These are phyloP conservation scores for Zalaria obscura DNA, from an alignment of 2,329 filamentous ascomycete genomes.

Conservation along the genomic window DNA sequence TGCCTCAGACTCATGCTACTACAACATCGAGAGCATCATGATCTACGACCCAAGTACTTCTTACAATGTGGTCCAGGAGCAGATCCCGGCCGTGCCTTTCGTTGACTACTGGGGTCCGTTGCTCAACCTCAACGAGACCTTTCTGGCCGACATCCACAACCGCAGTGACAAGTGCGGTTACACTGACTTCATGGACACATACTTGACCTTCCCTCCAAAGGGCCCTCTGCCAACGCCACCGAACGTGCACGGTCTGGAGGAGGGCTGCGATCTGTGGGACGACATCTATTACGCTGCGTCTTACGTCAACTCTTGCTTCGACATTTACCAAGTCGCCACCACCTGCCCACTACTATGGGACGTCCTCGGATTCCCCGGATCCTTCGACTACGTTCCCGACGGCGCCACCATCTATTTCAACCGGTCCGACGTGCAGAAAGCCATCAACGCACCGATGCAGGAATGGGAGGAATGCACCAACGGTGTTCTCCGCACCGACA, in stretches of 20 bases:
- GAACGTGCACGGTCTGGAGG: slow-evolving; percentile 25
- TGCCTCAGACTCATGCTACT: slow-evolving; percentile 43
- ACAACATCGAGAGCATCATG: slow-evolving; percentile 52
- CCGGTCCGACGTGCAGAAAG: slow-evolving; percentile 52
- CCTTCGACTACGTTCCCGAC: slow-evolving; percentile 45
- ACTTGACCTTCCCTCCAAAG: slow-evolving; percentile 54
- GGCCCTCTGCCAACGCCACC: slow-evolving; percentile 43
- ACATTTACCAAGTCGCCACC: slow-evolving; percentile 58
- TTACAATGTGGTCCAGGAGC: slow-evolving; percentile 34
- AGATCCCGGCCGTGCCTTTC: slow-evolving; percentile 42
- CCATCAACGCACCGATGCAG: slow-evolving; percentile 47
- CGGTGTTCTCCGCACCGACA: slow-evolving; percentile 36
- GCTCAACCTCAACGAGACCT: slow-evolving; percentile 50
- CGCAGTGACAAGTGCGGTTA: slow-evolving; percentile 45
- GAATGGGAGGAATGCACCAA: slow-evolving; percentile 44
- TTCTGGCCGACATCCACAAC: slow-evolving; percentile 36
- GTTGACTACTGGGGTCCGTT: slow-evolving; percentile 46
- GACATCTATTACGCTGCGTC: slow-evolving; percentile 40
- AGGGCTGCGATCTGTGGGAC: slow-evolving; percentile 35
- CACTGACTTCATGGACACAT: slow-evolving; percentile 42
- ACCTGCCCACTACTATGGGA: slow-evolving; percentile 60
- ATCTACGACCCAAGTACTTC: slow-evolving; percentile 59
- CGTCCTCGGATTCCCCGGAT: slow-evolving; percentile 54
- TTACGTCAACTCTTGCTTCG: slow-evolving; percentile 61
- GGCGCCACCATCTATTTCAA: slow-evolving; percentile 57